A percentile compares a stretch with the other conserved stretches of the same genome.
These are phyloP conservation scores for Naganishia sp. DNA, from an alignment of 1,284 basidiomycete genomes.

Conservation along the genomic window DNA sequence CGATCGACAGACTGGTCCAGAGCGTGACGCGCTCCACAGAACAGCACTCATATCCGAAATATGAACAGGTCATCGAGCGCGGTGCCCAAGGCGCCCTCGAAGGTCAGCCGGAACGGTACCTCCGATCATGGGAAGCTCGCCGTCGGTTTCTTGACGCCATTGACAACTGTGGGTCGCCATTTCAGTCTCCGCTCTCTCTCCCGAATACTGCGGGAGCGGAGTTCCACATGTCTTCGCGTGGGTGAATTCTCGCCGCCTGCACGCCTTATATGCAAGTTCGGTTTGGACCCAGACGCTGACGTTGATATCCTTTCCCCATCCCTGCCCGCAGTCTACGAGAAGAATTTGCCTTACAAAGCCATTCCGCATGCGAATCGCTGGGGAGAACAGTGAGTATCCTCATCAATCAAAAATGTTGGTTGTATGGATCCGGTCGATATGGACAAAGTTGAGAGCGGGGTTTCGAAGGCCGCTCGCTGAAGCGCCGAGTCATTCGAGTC, in stretches of 20 bases:
- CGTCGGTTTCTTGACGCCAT: slow-evolving; percentile 23
- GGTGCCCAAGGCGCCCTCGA: background rate
- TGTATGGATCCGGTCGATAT: no score
- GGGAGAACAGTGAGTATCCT: slow-evolving; percentile 44
- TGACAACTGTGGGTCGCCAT: slow-evolving; percentile 23
- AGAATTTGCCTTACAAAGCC: slow-evolving; percentile 43
- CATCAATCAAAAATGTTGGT: no score
- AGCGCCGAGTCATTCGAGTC: no score
- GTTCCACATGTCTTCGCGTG: slow-evolving; percentile 1
- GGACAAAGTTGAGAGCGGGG: background rate
- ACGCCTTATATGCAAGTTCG: no score
- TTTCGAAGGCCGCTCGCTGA: no score
- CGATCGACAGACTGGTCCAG: slow-evolving; percentile 1
- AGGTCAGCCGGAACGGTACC: background rate
- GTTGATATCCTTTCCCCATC: slow-evolving; percentile 32
- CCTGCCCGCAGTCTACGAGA: slow-evolving; percentile 36
- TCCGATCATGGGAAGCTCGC: slow-evolving; percentile 26
- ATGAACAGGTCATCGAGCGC: background rate
- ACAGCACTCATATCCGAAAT: no score
- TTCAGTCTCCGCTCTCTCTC: background rate
- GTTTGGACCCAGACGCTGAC: slow-evolving; percentile 9
- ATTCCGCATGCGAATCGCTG: slow-evolving; percentile 44
- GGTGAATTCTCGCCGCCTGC: no score
- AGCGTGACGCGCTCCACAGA: background rate
- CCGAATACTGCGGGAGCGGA: slow-evolving; percentile 24